A percentile compares a stretch with the other conserved stretches of the same genome.
Evolutionary conservation across 148 eudicot genomes (phyloP).

Genomic region (Fagopyrum tataricum): DNA sequence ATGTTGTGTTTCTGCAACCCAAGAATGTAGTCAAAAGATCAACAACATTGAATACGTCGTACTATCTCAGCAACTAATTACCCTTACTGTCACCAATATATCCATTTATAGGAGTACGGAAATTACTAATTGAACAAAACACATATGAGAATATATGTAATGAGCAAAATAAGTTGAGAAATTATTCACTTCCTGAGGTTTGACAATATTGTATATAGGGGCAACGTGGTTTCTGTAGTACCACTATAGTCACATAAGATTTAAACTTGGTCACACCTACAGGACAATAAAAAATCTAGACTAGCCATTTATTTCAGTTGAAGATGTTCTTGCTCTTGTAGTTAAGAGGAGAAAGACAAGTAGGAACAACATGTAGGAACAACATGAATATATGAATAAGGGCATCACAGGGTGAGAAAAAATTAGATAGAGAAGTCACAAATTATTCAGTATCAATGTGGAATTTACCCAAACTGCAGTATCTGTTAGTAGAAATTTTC

Average conservation of each 20-base stretch:
- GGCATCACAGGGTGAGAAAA: not conserved
- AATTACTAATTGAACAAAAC: not conserved
- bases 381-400: not conserved
- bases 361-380: not conserved
- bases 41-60: not conserved
- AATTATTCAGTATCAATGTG: not conserved
- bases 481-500: not conserved
- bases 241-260: not conserved
- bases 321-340: not conserved
- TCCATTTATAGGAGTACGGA: constrained; percentile 3
- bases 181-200: not conserved
- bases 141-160: not conserved
- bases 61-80: not conserved
- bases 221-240: not conserved
- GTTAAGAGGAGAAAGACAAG: not conserved
- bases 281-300: not conserved
- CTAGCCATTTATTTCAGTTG: not conserved
- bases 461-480: not conserved
- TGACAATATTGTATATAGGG: not conserved
- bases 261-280: not conserved
- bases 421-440: not conserved
- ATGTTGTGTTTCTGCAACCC: constrained; percentile 78
- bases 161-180: not conserved
- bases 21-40: not conserved
- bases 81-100: not conserved